A percentile compares a stretch with the other conserved stretches of the same genome.
Evolutionary conservation across 169 alveolate genomes (phyloP).

Genomic region (Theileria equi): DNA sequence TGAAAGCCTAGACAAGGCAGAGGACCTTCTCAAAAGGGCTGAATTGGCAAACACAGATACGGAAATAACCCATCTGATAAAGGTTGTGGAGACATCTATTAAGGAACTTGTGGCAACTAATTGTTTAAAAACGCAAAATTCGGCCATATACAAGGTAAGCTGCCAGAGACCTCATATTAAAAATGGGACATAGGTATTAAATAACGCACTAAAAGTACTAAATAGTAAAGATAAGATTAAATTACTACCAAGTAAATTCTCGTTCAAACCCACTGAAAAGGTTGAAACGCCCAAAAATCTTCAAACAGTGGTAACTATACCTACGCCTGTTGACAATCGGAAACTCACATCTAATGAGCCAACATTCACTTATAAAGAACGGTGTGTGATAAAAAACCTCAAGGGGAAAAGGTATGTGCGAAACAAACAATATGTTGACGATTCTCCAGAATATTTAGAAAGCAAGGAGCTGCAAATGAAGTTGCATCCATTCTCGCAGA

Average conservation of each 20-base stretch:
- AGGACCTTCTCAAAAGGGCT: conserved; percentile 12
- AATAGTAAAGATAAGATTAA: neutral
- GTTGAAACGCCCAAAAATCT: neutral
- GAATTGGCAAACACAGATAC: neutral
- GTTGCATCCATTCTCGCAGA: conserved; percentile 29
- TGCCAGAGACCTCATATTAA: neutral
- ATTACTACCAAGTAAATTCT: neutral
- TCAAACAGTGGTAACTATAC: neutral
- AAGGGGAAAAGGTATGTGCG: conserved; percentile 3
- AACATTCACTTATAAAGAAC: neutral
- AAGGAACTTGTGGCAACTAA: conserved; percentile 13
- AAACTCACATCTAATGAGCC: neutral
- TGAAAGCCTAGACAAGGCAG: conserved; percentile 35
- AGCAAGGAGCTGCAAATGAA: neutral
- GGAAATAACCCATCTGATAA: conserved; percentile 8
- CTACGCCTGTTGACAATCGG: neutral
- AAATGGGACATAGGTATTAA: neutral
- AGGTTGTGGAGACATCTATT: neutral
- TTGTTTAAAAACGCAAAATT: conserved; percentile 1
- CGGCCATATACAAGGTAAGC: conserved; percentile 49
- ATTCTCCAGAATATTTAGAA: conserved; percentile 7
- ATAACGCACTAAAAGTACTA: conserved; percentile 1
- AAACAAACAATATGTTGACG: neutral
- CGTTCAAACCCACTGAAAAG: conserved; percentile 1
- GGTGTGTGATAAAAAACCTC: conserved; percentile 9